Conservation (phyloP, 164 flowering plant genomes). For the Stephania cephalantha region DNA sequence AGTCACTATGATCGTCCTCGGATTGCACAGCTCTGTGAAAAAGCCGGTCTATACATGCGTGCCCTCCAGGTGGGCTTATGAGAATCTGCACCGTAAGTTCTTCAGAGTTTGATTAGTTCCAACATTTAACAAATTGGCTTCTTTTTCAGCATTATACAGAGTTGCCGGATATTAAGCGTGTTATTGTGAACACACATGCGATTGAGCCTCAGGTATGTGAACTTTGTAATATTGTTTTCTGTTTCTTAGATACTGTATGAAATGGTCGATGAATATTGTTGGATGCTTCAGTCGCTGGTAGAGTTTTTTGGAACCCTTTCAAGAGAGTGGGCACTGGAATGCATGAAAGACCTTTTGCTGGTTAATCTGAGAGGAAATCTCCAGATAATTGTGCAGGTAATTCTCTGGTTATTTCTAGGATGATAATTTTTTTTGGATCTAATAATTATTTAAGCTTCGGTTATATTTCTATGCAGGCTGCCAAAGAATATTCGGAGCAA, state of each 20-base stretch:
- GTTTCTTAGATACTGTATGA: neutral
- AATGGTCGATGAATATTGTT: conserved; percentile 16
- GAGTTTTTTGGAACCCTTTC: conserved; percentile 99
- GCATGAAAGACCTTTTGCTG: conserved; percentile 96
- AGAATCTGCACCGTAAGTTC: neutral
- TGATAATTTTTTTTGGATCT: conserved; percentile 3
- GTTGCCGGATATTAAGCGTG: conserved; percentile 93
- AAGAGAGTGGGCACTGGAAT: conserved; percentile 96
- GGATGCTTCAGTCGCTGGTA: conserved; percentile 69
- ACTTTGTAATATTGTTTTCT: neutral
- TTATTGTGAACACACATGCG: conserved; percentile 98
- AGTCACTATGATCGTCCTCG: conserved; percentile 99
- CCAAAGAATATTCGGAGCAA: conserved; percentile 97
- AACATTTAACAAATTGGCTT: conserved; percentile 2
- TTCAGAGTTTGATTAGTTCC: neutral
- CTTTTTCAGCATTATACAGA: conserved; percentile 88
- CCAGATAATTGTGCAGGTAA: conserved; percentile 99
- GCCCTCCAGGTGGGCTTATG: conserved; percentile 67
- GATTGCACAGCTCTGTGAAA: conserved; percentile 97
- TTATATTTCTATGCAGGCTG: conserved; percentile 43
- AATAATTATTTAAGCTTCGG: neutral
- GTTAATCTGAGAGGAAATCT: conserved; percentile 96
- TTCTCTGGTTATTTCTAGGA: neutral
- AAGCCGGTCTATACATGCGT: conserved; percentile 86
- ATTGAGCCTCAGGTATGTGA: conserved; percentile 92